phyloP scores from a whole-genome alignment of 2,329 filamentous ascomycete species.

The Ophiostoma tasmaniense region DNA sequence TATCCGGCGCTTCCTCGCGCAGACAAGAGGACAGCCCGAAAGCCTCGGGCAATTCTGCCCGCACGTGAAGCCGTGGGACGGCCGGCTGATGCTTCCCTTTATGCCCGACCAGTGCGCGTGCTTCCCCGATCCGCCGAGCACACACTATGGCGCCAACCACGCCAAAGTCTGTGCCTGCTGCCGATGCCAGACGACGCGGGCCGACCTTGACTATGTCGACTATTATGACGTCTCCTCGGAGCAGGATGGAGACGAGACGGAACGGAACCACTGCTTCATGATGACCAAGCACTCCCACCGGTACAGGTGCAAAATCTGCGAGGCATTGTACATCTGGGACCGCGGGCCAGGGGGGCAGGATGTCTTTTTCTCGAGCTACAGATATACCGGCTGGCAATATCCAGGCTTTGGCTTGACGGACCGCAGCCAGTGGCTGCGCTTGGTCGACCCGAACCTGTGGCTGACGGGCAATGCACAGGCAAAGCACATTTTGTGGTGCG shows the following conservation, averaged over 20 bases:
- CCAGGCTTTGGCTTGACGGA: background rate
- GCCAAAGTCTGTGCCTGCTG: background rate
- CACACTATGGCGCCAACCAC: background rate
- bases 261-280: background rate
- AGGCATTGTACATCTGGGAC: background rate
- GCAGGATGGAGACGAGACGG: too few relatives aligned
- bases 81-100: background rate
- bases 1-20: background rate
- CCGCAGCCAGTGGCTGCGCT: background rate
- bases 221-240: too few relatives aligned
- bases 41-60: background rate
- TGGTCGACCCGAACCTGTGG: background rate
- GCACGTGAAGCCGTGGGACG: background rate
- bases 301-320: too few relatives aligned
- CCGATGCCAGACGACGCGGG: background rate
- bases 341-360: too few relatives aligned
- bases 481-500: background rate
- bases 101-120: background rate
- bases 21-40: background rate
- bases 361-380: background rate
- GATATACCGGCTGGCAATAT: background rate
- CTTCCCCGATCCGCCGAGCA: background rate
- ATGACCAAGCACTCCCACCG: background rate
- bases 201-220: too few relatives aligned
- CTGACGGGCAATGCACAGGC: background rate